These are phyloP conservation scores for Alternaria sp. DNA, from an alignment of 2,329 filamentous ascomycete species.

Conservation along the genomic window DNA sequence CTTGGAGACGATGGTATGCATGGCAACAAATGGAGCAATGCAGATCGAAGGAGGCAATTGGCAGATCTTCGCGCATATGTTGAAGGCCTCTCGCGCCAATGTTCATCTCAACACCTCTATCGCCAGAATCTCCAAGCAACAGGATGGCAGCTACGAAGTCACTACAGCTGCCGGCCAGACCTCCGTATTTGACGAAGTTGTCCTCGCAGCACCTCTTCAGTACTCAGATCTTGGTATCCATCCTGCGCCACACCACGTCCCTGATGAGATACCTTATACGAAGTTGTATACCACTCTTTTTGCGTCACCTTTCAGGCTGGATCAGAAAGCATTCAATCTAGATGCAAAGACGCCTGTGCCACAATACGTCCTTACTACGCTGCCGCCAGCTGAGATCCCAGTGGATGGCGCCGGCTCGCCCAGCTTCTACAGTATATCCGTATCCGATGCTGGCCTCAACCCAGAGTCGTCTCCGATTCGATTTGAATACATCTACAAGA, in stretches of 20 bases:
- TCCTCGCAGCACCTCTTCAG: constrained; percentile 86
- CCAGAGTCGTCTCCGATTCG: constrained; percentile 51
- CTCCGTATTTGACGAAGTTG: constrained; percentile 74
- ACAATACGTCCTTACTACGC: constrained; percentile 81
- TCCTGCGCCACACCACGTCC: constrained; percentile 57
- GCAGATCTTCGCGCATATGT: constrained; percentile 89
- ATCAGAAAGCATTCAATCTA: constrained; percentile 75
- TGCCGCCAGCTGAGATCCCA: constrained; percentile 67
- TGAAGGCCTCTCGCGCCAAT: constrained; percentile 67
- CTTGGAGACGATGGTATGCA: constrained; percentile 88
- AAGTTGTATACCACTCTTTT: constrained; percentile 90
- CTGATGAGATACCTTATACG: constrained; percentile 85
- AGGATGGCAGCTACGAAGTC: constrained; percentile 55
- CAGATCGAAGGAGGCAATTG: constrained; percentile 87
- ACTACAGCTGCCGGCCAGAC: constrained; percentile 30
- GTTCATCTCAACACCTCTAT: constrained; percentile 74
- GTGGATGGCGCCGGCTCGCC: constrained; percentile 66
- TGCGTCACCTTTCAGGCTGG: constrained; percentile 76
- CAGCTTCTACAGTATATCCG: constrained; percentile 87
- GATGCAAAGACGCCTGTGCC: constrained; percentile 67
- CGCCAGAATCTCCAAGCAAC: constrained; percentile 59
- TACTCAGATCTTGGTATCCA: constrained; percentile 72
- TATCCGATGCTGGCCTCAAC: constrained; percentile 70
- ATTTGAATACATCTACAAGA: constrained; percentile 69
- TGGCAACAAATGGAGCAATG: constrained; percentile 86